A percentile compares a stretch with the other conserved stretches of the same genome.
These are phyloP conservation scores for Vigna mungo DNA, from an alignment of 306 rosid species.

Conservation along the genomic window DNA sequence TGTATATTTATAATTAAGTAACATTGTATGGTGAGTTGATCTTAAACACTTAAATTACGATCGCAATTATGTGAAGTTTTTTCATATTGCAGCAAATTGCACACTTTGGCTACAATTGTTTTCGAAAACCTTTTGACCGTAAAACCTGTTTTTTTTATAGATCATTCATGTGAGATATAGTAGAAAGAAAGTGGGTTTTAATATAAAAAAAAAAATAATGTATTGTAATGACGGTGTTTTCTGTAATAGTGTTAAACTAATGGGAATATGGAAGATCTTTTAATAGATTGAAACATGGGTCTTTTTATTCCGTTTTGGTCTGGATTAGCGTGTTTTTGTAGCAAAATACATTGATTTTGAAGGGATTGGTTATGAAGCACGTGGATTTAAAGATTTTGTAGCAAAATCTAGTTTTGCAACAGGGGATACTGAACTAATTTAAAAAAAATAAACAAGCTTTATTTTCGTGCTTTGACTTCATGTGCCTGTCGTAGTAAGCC, in stretches of 20 bases:
- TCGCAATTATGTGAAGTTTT: neutral
- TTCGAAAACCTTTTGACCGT: neutral
- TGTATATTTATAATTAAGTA: neutral
- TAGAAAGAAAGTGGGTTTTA: neutral
- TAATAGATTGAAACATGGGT: neutral
- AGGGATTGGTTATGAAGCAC: neutral
- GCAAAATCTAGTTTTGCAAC: neutral
- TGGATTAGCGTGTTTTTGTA: slow-evolving; percentile 16
- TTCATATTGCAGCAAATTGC: neutral
- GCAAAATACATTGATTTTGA: slow-evolving; percentile 2
- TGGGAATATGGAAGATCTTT: neutral
- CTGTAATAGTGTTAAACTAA: neutral
- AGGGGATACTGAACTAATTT: slow-evolving; percentile 1
- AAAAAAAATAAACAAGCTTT: neutral
- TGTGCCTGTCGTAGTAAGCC: neutral
- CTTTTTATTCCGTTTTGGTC: neutral
- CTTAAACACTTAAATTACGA: neutral
- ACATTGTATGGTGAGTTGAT: neutral
- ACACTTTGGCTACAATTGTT: neutral
- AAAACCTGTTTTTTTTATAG: neutral
- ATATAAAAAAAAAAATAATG: neutral
- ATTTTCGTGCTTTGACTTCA: slow-evolving; percentile 14
- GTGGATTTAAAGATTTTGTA: neutral
- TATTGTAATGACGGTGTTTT: neutral
- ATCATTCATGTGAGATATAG: neutral